Evolutionary conservation across 1,284 basidiomycete species (phyloP), one percentile per base, ranked within the genome.

Genomic region (Trametes polyzona): DNA sequence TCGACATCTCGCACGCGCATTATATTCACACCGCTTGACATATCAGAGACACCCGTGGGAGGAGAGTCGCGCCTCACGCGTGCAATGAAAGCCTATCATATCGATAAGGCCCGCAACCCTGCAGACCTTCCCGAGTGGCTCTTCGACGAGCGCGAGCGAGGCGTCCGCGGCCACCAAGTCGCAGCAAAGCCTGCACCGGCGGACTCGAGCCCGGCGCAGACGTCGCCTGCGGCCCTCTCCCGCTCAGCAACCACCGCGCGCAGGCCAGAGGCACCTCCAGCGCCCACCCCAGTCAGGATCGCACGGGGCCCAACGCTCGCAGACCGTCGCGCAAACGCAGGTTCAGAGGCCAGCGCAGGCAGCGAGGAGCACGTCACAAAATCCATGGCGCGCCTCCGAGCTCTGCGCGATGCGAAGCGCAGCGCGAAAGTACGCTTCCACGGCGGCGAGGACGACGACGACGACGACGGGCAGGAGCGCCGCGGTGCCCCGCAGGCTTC

Each of bases 61-160:
- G 74, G 78, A 47, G 86, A 88, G 59, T 84, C 82, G 4, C 81
- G 82, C 37, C 76, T 89, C 29, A 82, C 80, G 4, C 78, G 79
- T n/a, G 83, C 82, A 2, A 80, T 89, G 81, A 86, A 86, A 67
- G 80, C 83, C 1, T 88, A 88, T 66, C 81, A 88, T 64, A 75
- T 87, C 37, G 78, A 78, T 32, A 84, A 86, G 68, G 86, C 85
- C 14, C 77, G 76, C 30, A 74, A 78, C 41, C 80, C 80, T 6
- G 67, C 78, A 19, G 86, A 88, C 65, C 77, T 90, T n/a, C 86
- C 87, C 11, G 73, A 76, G 7, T 89, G 86, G 86, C 76, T 90
- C 9, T 88, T 89, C 61, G 79, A 79, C 46, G 81, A 81, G 54
- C 74, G 73, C 40, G 86, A 88, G 63, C 78, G 84, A 21, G 70